Base-by-base conservation (phyloP, 2,329 filamentous ascomycete genomes). In the Dichotomopilus funicola region DNA sequence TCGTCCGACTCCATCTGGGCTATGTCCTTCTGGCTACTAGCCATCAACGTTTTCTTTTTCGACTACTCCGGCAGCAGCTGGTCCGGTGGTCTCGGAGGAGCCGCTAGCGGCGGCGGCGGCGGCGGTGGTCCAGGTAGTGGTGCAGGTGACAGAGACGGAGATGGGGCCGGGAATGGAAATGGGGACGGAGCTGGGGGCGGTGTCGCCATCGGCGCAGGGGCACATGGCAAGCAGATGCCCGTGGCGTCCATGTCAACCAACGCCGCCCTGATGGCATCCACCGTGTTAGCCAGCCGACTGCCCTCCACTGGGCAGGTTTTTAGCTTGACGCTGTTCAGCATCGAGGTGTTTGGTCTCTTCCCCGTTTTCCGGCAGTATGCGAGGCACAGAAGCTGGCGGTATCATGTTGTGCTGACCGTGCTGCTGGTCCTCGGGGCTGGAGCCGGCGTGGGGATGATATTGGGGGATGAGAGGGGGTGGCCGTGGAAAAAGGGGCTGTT, bases 21-120 rank as follows among this genome's bases (percentile, higher is more conserved):
- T 56, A 88, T 99, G 76, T 94, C 89, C 50, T 91, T 89, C 66
- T 94, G 91, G 85, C 79, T 99, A 45, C 82, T 99, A 60, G 82
- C 88, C 65, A 92, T 96, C 72, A 99, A 99, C 70, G 90, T 97
- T 59, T 95, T 96, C 72, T 96, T 95, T 70, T 97, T 96, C 67
- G 94, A 99, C 76, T 99, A 99, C 71, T 89, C 89, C 9, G 87
- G 88, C 42, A 80, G 82, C 47, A 40, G 48, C 37, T 42, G 78
- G 75, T 72, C 82, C 70, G 76, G 41, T 11, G 33, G 19, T 36
- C 8, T 10, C 12, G 37, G 8, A 12, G 37, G 8, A 9, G 37
- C 37, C 37, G 37, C 8, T 42, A 11, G 46, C 37, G 10, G 38
- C 34, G 27, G n/a, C 40, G 35, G 13, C 36, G 37, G 37, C 19